Evolutionary conservation across 179 eudicot genomes (phyloP).

Genomic region (Drosera spatulata): DNA sequence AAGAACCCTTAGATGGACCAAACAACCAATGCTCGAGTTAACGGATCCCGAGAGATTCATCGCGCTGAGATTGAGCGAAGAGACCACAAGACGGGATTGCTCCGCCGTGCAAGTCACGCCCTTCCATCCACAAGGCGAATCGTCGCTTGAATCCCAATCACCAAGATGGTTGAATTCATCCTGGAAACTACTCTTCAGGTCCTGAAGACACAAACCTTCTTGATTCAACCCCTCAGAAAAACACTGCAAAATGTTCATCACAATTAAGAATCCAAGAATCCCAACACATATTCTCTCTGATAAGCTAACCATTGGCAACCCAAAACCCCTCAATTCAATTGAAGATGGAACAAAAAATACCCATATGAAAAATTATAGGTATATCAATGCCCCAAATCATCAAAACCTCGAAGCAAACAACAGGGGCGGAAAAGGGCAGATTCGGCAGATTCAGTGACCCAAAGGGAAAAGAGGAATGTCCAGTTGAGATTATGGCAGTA

Average conservation of each 20-base stretch:
- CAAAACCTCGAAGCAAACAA: no score
- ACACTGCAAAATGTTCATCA: conserved; percentile 17
- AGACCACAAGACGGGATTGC: conserved; percentile 26
- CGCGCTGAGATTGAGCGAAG: conserved; percentile 40
- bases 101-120: conserved; percentile 57
- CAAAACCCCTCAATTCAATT: conserved; percentile 2
- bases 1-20: conserved; percentile 35
- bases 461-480: no score
- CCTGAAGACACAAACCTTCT: conserved; percentile 59
- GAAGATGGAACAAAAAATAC: conserved; percentile 3
- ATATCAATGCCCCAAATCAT: no score
- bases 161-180: conserved; percentile 36
- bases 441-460: no score
- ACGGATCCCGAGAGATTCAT: conserved; percentile 71
- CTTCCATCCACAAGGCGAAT: conserved; percentile 69
- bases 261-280: conserved; percentile 17
- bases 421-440: no score
- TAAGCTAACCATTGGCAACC: conserved; percentile 2
- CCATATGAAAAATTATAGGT: no score
- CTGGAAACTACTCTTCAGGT: conserved; percentile 41
- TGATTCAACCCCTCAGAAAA: conserved; percentile 51
- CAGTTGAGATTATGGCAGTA: no score
- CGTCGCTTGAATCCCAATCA: conserved; percentile 51
- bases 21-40: conserved; percentile 52
- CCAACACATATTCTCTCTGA: background rate